Conservation (phyloP, 2,329 filamentous ascomycete genomes). For the Alternaria sp. region DNA sequence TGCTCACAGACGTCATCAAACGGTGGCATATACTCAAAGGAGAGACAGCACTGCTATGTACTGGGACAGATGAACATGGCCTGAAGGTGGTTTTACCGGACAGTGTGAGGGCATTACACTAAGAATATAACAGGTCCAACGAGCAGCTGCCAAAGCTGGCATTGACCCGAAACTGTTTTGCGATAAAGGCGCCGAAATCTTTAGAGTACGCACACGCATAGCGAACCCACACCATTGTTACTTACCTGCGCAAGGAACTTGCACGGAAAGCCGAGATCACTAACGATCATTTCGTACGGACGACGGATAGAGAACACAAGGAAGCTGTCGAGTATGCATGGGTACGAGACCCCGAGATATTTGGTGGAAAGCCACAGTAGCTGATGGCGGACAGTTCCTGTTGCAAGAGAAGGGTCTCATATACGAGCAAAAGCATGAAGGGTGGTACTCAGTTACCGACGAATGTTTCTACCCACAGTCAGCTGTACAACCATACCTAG, state of each 20-base stretch:
- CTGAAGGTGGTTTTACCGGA: conserved; percentile 69
- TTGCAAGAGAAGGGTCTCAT: conserved; percentile 78
- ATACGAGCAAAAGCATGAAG: conserved; percentile 85
- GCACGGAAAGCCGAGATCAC: conserved; percentile 73
- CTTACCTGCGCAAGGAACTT: conserved; percentile 61
- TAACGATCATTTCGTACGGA: conserved; percentile 90
- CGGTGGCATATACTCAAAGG: conserved; percentile 85
- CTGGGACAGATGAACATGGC: conserved; percentile 96
- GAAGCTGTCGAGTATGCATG: conserved; percentile 90
- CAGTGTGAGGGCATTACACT: not conserved
- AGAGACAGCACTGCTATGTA: conserved; percentile 75
- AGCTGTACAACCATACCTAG: conserved; percentile 75
- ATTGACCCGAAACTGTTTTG: conserved; percentile 84
- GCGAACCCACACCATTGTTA: conserved; percentile 4
- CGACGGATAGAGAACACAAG: conserved; percentile 82
- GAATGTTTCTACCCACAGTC: conserved; percentile 92
- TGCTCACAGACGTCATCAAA: conserved; percentile 90
- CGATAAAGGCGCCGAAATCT: conserved; percentile 81
- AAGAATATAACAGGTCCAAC: conserved; percentile 72
- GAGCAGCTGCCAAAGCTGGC: conserved; percentile 75
- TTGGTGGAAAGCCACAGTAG: conserved; percentile 10
- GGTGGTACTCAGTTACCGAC: conserved; percentile 97
- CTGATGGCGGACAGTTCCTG: conserved; percentile 61
- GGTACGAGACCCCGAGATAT: conserved; percentile 56
- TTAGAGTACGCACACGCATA: conserved; percentile 61